Base-by-base conservation (phyloP, 768 basidiomycete genomes). In the Termitomyces sp. region DNA sequence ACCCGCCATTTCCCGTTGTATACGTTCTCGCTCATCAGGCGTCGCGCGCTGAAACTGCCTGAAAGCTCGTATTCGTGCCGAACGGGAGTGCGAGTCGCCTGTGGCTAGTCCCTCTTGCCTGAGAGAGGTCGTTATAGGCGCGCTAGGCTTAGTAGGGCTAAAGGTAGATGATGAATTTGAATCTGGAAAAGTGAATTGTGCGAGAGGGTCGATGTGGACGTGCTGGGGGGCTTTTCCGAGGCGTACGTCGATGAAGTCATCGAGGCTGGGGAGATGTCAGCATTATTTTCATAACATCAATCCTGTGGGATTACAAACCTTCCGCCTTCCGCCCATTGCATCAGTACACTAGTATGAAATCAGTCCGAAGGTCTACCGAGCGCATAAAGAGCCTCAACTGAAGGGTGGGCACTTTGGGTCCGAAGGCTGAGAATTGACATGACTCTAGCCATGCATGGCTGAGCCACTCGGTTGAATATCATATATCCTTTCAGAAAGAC, bases 281-380 rank as follows among this genome's bases (percentile, higher is more conserved):
- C 32, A 57, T 25, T 56, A 42, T n/a, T 12, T 15, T 38, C 38
- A 14, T 58, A 49, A 36, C 32, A 34, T 20, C n/a, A n/a, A 36
- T 46, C 6, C 6, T 36, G 56, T 6, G n/a, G 15, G 29, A 47
- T 25, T 25, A 11, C 60, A 49, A 58, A 81, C 83, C 84, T 86
- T 64, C 93, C 93, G 7, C 88, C 91, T 79, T 95, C 92, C 0
- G 93, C 93, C 90, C 90, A 95, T 77, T 94, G 91, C 94, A 95
- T 95, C 29, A 95, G 76, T 10, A 94, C 86, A 65, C 92, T 94
- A 65, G 66, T 15, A 14, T 12, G 5, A 36, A 49, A 15, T 60
- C 45, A 62, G 57, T 49, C 53, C 53, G 25, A 37, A 49, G 4
- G 32, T 47, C 47, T 17, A 52, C 40, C 25, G 53, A 10, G 20